Conservation (phyloP, 352 stramenopile species). For the Globisporangium alternatum region DNA sequence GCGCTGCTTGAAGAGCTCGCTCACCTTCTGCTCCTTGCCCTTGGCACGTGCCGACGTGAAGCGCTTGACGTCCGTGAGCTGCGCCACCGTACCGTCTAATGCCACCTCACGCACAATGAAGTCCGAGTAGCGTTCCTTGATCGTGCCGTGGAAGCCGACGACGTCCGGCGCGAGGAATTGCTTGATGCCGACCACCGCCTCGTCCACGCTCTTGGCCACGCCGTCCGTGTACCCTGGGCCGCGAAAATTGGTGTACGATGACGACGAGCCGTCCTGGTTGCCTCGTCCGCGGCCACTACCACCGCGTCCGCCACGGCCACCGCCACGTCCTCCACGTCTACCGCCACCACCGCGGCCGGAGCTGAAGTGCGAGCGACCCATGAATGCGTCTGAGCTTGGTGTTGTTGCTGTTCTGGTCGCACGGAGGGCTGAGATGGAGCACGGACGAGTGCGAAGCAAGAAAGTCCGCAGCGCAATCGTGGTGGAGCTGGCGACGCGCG, state of each 20-base stretch:
- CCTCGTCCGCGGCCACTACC: conserved; percentile 17
- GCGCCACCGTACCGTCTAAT: conserved; percentile 46
- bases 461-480: conserved; percentile 9
- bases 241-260: conserved; percentile 38
- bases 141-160: conserved; percentile 75
- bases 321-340: conserved; percentile 25
- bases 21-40: conserved; percentile 59
- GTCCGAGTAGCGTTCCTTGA: conserved; percentile 91
- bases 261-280: conserved; percentile 17
- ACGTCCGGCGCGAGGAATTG: conserved; percentile 60
- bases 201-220: conserved; percentile 69
- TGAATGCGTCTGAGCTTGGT: conserved; percentile 2
- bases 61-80: conserved; percentile 61
- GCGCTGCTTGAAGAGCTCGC: conserved; percentile 76
- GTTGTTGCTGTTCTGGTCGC: neutral
- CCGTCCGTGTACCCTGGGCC: conserved; percentile 71
- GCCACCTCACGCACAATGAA: conserved; percentile 90
- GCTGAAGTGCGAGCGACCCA: conserved; percentile 17
- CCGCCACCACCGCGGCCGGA: conserved; percentile 24
- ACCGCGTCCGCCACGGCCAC: conserved; percentile 20
- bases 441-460: neutral
- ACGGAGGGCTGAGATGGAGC: neutral
- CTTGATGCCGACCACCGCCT: conserved; percentile 71
- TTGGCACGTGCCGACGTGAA: conserved; percentile 26
- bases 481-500: neutral